phyloP scores from a whole-genome alignment of 805 yeast species.

The Metschnikowia dekortorum region DNA sequence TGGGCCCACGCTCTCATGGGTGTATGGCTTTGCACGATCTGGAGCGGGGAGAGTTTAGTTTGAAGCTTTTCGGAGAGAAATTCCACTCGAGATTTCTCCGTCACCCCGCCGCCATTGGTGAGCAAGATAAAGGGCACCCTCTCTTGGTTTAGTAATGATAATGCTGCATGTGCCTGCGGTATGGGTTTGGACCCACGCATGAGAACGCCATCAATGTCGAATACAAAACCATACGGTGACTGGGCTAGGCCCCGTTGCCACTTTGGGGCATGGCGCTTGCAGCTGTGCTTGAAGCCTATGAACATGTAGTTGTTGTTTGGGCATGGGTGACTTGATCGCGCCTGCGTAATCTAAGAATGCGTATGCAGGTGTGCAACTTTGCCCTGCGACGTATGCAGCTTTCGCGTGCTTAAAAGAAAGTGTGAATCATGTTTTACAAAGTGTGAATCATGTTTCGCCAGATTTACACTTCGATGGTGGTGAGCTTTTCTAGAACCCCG shows the following conservation, averaged over 20 bases:
- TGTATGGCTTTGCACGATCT: constrained; percentile 83
- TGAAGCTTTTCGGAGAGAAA: constrained; percentile 46
- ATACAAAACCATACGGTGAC: constrained; percentile 29
- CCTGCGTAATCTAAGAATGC: not conserved
- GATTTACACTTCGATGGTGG: not conserved
- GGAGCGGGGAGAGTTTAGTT: constrained; percentile 48
- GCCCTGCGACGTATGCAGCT: not conserved
- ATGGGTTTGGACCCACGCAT: constrained; percentile 68
- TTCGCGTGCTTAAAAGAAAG: too few relatives aligned
- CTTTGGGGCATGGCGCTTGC: not conserved
- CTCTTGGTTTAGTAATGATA: constrained; percentile 46
- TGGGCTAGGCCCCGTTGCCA: not conserved
- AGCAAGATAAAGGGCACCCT: constrained; percentile 74
- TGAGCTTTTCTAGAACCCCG: constrained; percentile 11
- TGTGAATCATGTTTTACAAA: too few relatives aligned
- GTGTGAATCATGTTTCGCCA: not conserved
- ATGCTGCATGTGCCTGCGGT: constrained; percentile 59
- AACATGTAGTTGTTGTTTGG: not conserved
- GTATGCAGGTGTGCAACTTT: not conserved
- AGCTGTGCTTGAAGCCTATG: not conserved
- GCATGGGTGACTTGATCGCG: not conserved
- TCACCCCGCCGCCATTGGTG: constrained; percentile 87
- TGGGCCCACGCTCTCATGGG: constrained; percentile 64
- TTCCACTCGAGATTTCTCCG: constrained; percentile 57
- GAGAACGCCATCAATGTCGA: constrained; percentile 81